These are phyloP conservation scores for Globisporangium radiosum DNA, from an alignment of 352 stramenopile genomes.

Conservation along the genomic window DNA sequence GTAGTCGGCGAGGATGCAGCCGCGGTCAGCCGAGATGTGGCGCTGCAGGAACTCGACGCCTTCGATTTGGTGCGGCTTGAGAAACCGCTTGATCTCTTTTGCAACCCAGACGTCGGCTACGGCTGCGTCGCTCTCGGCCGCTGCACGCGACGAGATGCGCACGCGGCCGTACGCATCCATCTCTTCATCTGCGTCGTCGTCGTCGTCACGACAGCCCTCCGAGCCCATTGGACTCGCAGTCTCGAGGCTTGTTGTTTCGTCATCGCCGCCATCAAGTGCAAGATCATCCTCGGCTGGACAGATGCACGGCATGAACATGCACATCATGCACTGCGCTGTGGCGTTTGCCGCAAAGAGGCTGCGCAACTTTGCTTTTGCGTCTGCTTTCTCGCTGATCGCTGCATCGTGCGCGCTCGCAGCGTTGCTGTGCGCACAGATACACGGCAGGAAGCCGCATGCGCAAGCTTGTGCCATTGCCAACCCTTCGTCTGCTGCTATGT, in stretches of 20 bases:
- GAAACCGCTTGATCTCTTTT: slow-evolving; percentile 61
- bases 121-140: background rate
- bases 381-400: slow-evolving; percentile 2
- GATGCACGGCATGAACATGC: slow-evolving; percentile 79
- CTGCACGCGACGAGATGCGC: slow-evolving; percentile 18
- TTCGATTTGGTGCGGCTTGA: slow-evolving; percentile 76
- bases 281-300: slow-evolving; percentile 54
- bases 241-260: slow-evolving; percentile 41
- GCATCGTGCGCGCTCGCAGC: background rate
- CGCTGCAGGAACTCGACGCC: slow-evolving; percentile 66
- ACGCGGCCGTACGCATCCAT: slow-evolving; percentile 54
- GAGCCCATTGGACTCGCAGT: slow-evolving; percentile 27
- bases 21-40: slow-evolving; percentile 41
- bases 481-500: background rate
- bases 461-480: slow-evolving; percentile 20
- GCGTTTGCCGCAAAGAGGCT: slow-evolving; percentile 48
- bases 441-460: slow-evolving; percentile 61
- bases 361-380: slow-evolving; percentile 33
- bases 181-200: slow-evolving; percentile 21
- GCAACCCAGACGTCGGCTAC: slow-evolving; percentile 48
- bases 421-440: slow-evolving; percentile 51
- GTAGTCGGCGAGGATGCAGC: slow-evolving; percentile 87
- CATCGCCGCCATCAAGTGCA: slow-evolving; percentile 12
- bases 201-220: slow-evolving; percentile 15
- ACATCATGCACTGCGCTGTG: slow-evolving; percentile 52